Base-by-base conservation (phyloP, 805 yeast genomes). In the Saturnispora besseyi region DNA sequence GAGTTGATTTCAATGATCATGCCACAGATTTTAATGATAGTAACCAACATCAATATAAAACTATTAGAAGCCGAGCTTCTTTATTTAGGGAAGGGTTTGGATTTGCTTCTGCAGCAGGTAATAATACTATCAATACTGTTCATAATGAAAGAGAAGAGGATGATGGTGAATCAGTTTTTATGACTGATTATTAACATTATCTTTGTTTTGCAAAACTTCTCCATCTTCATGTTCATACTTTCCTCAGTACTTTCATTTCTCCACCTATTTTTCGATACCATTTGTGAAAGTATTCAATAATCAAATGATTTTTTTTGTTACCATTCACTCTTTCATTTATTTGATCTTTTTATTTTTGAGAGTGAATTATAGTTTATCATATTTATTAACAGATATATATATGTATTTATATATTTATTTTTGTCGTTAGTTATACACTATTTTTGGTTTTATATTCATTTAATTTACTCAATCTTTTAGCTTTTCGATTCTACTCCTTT, bases 111-210 rank as follows among this genome's bases (percentile, higher is more conserved):
- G 18, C 32, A 7, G 45, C 22, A 13, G 18, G 18, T 18, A 30
- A 30, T 12, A 12, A 45, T n/a, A 34, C 22, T 18, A 32, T 11
- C 42, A 45, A 21, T 21, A 22, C 33, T 13, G 40, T 11, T 18
- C 29, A 33, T 28, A 34, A 22, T 15, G 44, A 40, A 15, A 32
- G 26, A 5, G 36, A 22, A 3, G 41, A 40, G 26, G 46, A 47
- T 2, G 50, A 52, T 18, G 49, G 44, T 4, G 48, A 42, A 11
- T 38, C 28, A 12, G 30, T 38, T 11, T 38, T 38, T 13, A 24
- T 38, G 30, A 24, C 30, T 24, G 42, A 38, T 13, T 22, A 38
- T 22, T 38, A 24, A 24, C 3, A 12, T 24, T 4, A 22, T n/a
- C 7, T 4, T 12, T 38, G 13, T 6, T 9, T 13, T 24, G 22